These are phyloP conservation scores for Amanita jacksonii DNA, from an alignment of 768 basidiomycete species.

Conservation along the genomic window DNA sequence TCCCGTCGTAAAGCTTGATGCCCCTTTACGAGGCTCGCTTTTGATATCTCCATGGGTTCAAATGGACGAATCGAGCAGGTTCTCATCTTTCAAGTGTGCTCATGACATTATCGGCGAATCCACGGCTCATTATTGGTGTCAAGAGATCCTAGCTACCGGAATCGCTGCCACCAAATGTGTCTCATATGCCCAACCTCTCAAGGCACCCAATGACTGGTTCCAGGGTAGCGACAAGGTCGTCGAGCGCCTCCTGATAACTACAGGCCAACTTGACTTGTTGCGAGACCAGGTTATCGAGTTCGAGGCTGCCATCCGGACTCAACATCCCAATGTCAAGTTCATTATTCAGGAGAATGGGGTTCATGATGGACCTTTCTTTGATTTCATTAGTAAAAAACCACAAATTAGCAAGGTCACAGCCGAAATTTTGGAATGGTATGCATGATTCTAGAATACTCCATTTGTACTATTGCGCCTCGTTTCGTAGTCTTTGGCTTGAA, in stretches of 20 bases:
- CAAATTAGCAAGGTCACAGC: conserved; percentile 15
- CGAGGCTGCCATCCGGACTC: conserved; percentile 14
- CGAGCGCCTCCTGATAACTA: conserved; percentile 23
- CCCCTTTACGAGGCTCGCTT: conserved; percentile 21
- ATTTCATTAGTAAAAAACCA: conserved; percentile 16
- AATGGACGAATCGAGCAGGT: conserved; percentile 16
- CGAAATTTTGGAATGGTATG: conserved; percentile 15
- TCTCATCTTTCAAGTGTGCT: conserved; percentile 8
- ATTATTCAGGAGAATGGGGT: conserved; percentile 23
- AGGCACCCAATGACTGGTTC: conserved; percentile 24
- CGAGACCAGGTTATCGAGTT: conserved; percentile 20
- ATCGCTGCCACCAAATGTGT: conserved; percentile 19
- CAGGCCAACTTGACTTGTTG: conserved; percentile 24
- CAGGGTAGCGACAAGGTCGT: conserved; percentile 18
- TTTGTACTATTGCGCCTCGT: too few relatives aligned
- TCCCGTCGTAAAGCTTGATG: conserved; percentile 15
- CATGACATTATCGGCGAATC: conserved; percentile 17
- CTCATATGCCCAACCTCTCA: conserved; percentile 22
- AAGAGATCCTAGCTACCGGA: conserved; percentile 8
- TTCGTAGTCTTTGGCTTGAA: too few relatives aligned
- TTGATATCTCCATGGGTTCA: conserved; percentile 32
- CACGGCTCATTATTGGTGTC: conserved; percentile 14
- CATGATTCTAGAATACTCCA: conserved; percentile 1
- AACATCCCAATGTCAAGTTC: conserved; percentile 14
- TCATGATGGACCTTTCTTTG: conserved; percentile 24